Base-by-base conservation (phyloP, 2,329 filamentous ascomycete genomes). In the Cyanodermella asteris region DNA sequence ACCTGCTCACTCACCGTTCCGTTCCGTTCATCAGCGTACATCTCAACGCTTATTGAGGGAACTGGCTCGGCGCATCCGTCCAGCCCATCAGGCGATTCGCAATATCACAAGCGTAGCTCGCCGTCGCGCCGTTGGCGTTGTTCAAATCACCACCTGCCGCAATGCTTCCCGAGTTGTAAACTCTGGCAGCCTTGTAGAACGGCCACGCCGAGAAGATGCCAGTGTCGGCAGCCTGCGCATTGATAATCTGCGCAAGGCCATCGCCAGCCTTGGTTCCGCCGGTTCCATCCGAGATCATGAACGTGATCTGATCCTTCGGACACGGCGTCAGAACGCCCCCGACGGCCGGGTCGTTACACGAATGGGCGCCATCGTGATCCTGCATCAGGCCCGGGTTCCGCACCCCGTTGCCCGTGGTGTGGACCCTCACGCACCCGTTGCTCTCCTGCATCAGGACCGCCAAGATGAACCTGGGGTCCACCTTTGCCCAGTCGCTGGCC, bases 51-150 rank as follows among this genome's bases (percentile, higher is more conserved):
- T n/a, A n/a, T n/a, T n/a, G 20, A 7, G 20, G 11, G 20, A 11
- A 7, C 20, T 21, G 11, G 13, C 13, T 6, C 11, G 5, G 8
- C 5, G 36, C 37, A 16, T 35, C 30, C 16, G 32, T 41, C 52
- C 51, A 55, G 8, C 53, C 49, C 10, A 41, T 40, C 20, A 59
- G 40, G 22, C 55, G 44, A 36, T 59, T 60, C 23, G 60, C 59
- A 32, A 63, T 43, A 32, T 64, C 59, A 11, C 43, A 49, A 6
- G 51, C 45, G 37, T 64, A 64, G 44, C 57, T 61, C 31, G 50
- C 47, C 11, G 56, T 59, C 16, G 46, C 50, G 37, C 55, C 44
- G 37, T 55, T 44, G 22, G 51, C 51, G 27, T 46, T 42, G 20
- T 49, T 43, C 6, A 53, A 38, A 32, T 55, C 45, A 3, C 23